phyloP scores from a whole-genome alignment of 768 basidiomycete species.

The Exidia glandulosa region DNA sequence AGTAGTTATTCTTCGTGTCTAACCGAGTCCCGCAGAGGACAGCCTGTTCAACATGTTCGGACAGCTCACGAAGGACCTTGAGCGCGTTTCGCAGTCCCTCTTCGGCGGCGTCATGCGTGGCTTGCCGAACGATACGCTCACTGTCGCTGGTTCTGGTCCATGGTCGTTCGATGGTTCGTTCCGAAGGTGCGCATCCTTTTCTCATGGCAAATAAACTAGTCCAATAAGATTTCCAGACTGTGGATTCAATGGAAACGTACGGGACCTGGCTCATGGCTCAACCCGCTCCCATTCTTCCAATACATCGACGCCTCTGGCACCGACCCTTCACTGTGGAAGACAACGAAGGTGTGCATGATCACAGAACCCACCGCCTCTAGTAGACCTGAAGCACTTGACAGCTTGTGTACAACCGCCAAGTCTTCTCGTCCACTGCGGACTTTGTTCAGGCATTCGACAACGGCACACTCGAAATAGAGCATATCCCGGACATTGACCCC shows the following conservation, averaged over 20 bases:
- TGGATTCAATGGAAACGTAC: constrained; percentile 44
- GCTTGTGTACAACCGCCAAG: constrained; percentile 50
- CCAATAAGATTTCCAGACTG: constrained; percentile 15
- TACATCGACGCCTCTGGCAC: constrained; percentile 48
- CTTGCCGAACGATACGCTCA: constrained; percentile 37
- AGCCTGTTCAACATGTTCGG: neutral
- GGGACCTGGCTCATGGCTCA: constrained; percentile 38
- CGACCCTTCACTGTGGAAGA: constrained; percentile 39
- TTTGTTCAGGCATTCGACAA: constrained; percentile 44
- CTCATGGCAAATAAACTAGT: constrained; percentile 6
- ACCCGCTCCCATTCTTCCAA: constrained; percentile 43
- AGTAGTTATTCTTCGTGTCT: neutral
- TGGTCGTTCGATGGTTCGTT: constrained; percentile 52
- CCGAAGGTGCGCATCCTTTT: constrained; percentile 19
- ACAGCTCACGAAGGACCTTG: neutral
- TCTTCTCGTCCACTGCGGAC: constrained; percentile 35
- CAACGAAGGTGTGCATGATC: constrained; percentile 37
- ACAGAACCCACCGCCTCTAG: neutral
- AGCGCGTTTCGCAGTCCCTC: constrained; percentile 27
- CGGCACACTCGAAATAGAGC: constrained; percentile 34
- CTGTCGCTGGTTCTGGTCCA: constrained; percentile 35
- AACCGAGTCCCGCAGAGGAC: neutral
- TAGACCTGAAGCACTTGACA: constrained; percentile 9
- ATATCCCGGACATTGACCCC: constrained; percentile 21
- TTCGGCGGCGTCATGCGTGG: constrained; percentile 36